Percentiles rank a stretch among this genome's conserved stretches.
phyloP scores from a whole-genome alignment of 2,329 filamentous ascomycete genomes.

The Trichophyton verrucosum region DNA sequence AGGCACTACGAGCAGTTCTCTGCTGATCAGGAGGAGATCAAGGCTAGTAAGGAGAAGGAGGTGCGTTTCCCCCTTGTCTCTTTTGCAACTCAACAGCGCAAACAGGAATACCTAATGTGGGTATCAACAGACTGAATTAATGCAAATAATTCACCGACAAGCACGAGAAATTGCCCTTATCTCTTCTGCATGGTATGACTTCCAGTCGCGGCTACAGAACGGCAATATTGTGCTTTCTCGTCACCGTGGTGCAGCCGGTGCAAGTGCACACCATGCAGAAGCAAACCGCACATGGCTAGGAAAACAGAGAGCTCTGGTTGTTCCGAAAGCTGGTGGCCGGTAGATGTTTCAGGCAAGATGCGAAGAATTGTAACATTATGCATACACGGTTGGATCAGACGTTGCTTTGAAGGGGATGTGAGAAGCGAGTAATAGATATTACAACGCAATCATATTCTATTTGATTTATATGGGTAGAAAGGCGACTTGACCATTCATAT shows the following conservation, averaged over 20 bases:
- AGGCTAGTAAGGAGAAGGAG: slow-evolving; percentile 30
- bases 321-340: slow-evolving; percentile 14
- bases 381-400: not conserved
- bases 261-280: slow-evolving; percentile 22
- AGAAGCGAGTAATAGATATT: not conserved
- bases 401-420: not conserved
- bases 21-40: slow-evolving; percentile 26
- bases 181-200: slow-evolving; percentile 37
- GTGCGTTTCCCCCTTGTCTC: slow-evolving; percentile 17
- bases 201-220: slow-evolving; percentile 34
- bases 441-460: not conserved
- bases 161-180: slow-evolving; percentile 35
- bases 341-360: not conserved
- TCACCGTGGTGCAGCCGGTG: slow-evolving; percentile 24
- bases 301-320: slow-evolving; percentile 32
- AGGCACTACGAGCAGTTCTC: slow-evolving; percentile 29
- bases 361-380: slow-evolving; percentile 2
- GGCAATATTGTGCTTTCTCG: slow-evolving; percentile 31
- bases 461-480: not conserved
- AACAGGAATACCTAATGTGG: not conserved
- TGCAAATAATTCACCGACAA: slow-evolving; percentile 30
- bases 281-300: slow-evolving; percentile 34
- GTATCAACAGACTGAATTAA: slow-evolving; percentile 26
- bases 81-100: not conserved
- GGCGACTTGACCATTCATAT: not conserved